Evolutionary conservation across 495 filamentous ascomycete genomes (phyloP).

Genomic region (Aspergillus wentii): DNA sequence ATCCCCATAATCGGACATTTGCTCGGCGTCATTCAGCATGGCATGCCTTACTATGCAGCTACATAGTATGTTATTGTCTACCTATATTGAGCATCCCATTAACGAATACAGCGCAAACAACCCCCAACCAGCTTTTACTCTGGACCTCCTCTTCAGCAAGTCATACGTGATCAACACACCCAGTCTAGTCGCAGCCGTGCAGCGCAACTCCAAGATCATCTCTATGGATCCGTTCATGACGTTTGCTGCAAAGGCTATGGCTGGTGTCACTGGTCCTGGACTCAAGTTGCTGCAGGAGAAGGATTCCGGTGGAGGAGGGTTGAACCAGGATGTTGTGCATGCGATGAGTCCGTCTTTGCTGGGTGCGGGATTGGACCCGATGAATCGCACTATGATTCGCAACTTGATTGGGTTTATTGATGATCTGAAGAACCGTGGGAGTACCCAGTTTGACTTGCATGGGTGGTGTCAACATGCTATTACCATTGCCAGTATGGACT

Average conservation of each 20-base stretch:
- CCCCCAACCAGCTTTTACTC: slow-evolving; percentile 32
- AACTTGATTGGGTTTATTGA: slow-evolving; percentile 13
- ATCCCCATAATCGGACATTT: slow-evolving; percentile 46
- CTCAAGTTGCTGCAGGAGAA: slow-evolving; percentile 14
- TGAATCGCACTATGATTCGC: slow-evolving; percentile 24
- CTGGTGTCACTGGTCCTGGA: slow-evolving; percentile 11
- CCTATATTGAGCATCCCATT: too few relatives aligned
- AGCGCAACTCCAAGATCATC: slow-evolving; percentile 35
- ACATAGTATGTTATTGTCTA: not conserved
- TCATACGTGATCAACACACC: slow-evolving; percentile 42
- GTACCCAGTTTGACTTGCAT: slow-evolving; percentile 17
- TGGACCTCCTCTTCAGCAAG: slow-evolving; percentile 36
- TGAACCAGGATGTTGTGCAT: slow-evolving; percentile 10
- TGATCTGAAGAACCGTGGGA: slow-evolving; percentile 2
- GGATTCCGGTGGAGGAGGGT: slow-evolving; percentile 14
- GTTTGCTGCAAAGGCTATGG: slow-evolving; percentile 11
- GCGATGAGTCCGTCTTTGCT: slow-evolving; percentile 22
- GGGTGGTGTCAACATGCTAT: slow-evolving; percentile 39
- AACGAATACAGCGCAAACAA: slow-evolving; percentile 14
- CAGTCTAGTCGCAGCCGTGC: slow-evolving; percentile 32
- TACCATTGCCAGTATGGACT: slow-evolving; percentile 42
- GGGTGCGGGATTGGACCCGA: slow-evolving; percentile 19
- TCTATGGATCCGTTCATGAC: slow-evolving; percentile 34
- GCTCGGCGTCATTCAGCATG: slow-evolving; percentile 31
- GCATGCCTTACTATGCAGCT: slow-evolving; percentile 25